Conservation (phyloP, 768 basidiomycete genomes). For the Xerocomellus chrysenteron region DNA sequence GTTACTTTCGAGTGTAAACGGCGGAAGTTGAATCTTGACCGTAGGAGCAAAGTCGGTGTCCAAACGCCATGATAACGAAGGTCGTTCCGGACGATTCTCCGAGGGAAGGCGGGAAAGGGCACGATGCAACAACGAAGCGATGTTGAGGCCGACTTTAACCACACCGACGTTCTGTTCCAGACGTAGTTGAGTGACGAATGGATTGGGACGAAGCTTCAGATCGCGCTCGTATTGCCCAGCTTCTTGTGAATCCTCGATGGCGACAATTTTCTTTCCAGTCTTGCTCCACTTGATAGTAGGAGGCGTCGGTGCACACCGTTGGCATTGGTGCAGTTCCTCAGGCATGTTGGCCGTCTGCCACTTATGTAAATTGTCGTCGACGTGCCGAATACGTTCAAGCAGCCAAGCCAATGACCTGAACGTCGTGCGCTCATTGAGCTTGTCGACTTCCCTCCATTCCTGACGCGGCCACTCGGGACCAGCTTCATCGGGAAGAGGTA, state of each 20-base stretch:
- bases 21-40: slow-evolving; percentile 55
- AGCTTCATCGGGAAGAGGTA: slow-evolving; percentile 68
- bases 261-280: slow-evolving; percentile 53
- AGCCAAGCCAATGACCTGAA: slow-evolving; percentile 88
- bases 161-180: slow-evolving; percentile 61
- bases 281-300: slow-evolving; percentile 78
- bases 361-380: slow-evolving; percentile 58
- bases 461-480: slow-evolving; percentile 78
- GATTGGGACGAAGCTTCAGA: slow-evolving; percentile 80
- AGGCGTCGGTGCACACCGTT: slow-evolving; percentile 76
- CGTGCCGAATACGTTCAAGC: slow-evolving; percentile 75
- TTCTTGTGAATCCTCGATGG: slow-evolving; percentile 81
- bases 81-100: slow-evolving; percentile 43
- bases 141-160: slow-evolving; percentile 85
- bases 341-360: slow-evolving; percentile 64
- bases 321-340: slow-evolving; percentile 55
- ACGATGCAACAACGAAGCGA: slow-evolving; percentile 83
- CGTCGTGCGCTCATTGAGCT: slow-evolving; percentile 77
- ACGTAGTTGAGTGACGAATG: slow-evolving; percentile 84
- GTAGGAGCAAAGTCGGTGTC: slow-evolving; percentile 73
- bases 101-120: slow-evolving; percentile 78
- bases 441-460: slow-evolving; percentile 79
- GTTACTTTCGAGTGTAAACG: slow-evolving; percentile 77
- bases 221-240: slow-evolving; percentile 89
- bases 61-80: slow-evolving; percentile 73